Evolutionary conservation across 768 basidiomycete genomes (phyloP), one percentile per base, ranked within the genome.

Genomic region (Suillus cothurnatus): DNA sequence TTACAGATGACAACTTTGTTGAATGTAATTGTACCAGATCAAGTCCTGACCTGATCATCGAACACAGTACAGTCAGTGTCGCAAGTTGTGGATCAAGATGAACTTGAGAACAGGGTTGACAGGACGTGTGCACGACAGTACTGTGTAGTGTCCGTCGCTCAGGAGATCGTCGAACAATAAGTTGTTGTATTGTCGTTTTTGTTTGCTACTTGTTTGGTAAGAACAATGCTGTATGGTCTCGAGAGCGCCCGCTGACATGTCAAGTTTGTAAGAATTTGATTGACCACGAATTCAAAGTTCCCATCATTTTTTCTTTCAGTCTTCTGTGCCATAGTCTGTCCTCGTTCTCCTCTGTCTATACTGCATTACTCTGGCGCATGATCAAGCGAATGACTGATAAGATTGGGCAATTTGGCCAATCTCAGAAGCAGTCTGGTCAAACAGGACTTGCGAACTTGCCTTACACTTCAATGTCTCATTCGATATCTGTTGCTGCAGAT

Each of bases 351-450:
- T 63, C 41, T 61, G 28, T 26, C 60, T 61, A 12, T 32, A 43
- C 6, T 28, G 26, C 9, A 32, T 23, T 23, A 47, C 15, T 45
- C 61, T 39, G 38, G 17, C 64, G 63, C 15, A 82, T 82, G 78
- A 78, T 85, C 62, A 84, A 80, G 76, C 78, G 82, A 72, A 85
- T 86, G 84, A 79, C 84, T 23, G 81, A 81, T 67, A 84, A 79
- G 73, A 71, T 85, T 49, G 78, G 80, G 15, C 82, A 83, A 66
- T 31, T 68, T 15, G 41, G 64, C 43, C 64, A 61, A 31, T 11
- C 52, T 43, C 60, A 47, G 65, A 52, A 66, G 55, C 61, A 64
- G 28, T 34, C 63, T 34, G 41, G 58, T 31, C 58, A 28, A 12
- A 19, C 34, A 34, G 61, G 19, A 61, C 32, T 61, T 50, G 31